Percentiles rank a stretch among this genome's conserved stretches.
Evolutionary conservation across 2,329 filamentous ascomycete genomes (phyloP).

Genomic region (Graphilbum sp.): DNA sequence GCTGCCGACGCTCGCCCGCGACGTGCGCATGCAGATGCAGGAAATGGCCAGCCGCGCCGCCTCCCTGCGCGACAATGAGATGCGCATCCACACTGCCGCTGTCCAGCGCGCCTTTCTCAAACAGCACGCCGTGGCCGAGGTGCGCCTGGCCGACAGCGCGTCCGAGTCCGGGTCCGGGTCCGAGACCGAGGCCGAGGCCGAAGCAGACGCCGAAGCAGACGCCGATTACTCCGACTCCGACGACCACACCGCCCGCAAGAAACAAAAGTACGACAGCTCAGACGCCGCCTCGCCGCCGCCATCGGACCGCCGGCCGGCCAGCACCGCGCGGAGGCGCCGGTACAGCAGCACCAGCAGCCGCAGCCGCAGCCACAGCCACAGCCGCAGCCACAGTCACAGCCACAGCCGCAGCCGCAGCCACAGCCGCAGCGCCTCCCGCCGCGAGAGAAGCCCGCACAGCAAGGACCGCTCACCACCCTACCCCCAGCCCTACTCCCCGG

Average conservation of each 20-base stretch:
- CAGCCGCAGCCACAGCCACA: background rate
- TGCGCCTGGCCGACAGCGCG: slow-evolving; percentile 4
- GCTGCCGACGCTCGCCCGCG: slow-evolving; percentile 35
- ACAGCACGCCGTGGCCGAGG: slow-evolving; percentile 15
- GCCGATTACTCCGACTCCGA: no score
- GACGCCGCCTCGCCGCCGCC: background rate
- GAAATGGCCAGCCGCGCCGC: slow-evolving; percentile 35
- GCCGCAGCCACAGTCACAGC: background rate
- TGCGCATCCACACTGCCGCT: slow-evolving; percentile 32
- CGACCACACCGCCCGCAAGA: no score
- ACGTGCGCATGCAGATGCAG: slow-evolving; percentile 35
- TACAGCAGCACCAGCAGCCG: background rate
- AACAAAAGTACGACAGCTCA: no score
- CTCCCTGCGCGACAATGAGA: slow-evolving; percentile 34
- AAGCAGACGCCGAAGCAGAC: background rate
- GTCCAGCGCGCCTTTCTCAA: slow-evolving; percentile 31
- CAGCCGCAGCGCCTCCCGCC: background rate
- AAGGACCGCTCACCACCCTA: background rate
- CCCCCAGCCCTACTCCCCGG: no score
- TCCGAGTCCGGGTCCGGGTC: slow-evolving; percentile 1
- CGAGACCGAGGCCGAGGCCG: slow-evolving; percentile 1
- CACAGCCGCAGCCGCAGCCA: background rate
- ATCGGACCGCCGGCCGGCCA: background rate
- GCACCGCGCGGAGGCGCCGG: background rate
- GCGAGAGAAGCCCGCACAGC: no score